Evolutionary conservation across 208 protist species (phyloP).

Genomic region (Lotmaria passim): DNA sequence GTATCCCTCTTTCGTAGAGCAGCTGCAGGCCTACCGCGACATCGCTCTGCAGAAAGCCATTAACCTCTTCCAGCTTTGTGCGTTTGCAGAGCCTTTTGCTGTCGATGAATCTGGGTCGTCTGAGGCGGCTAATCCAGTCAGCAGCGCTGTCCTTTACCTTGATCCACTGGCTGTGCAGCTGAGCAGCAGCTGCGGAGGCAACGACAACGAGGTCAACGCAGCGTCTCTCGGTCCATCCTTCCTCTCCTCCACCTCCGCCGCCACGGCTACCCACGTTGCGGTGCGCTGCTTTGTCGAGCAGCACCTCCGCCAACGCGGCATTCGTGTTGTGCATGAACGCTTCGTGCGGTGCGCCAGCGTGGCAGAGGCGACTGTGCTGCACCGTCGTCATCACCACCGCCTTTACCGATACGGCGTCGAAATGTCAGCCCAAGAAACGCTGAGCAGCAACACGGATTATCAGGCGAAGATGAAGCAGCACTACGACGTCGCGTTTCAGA

Average conservation of each 20-base stretch:
- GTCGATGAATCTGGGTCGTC: background rate
- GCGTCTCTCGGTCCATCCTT: too few relatives aligned
- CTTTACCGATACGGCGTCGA: constrained; percentile 59
- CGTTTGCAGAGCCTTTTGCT: constrained; percentile 12
- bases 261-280: background rate
- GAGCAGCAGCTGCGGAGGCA: background rate
- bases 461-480: constrained; percentile 25
- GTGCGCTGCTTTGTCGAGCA: constrained; percentile 25
- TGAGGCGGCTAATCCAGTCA: background rate
- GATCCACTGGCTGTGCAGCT: constrained; percentile 5
- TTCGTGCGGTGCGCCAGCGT: constrained; percentile 25
- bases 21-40: constrained; percentile 24
- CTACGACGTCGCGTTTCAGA: constrained; percentile 28
- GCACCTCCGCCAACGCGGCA: constrained; percentile 23
- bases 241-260: too few relatives aligned
- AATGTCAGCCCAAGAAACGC: constrained; percentile 37
- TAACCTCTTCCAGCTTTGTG: constrained; percentile 15
- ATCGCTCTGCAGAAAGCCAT: constrained; percentile 16
- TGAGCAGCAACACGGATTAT: constrained; percentile 13
- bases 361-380: constrained; percentile 35
- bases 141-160: constrained; percentile 29
- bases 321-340: constrained; percentile 28
- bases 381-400: constrained; percentile 39
- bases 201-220: too few relatives aligned
- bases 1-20: background rate